Evolutionary conservation across 192 early-diverging fungal species (phyloP).

Genomic region (Backusella tuberculispora): DNA sequence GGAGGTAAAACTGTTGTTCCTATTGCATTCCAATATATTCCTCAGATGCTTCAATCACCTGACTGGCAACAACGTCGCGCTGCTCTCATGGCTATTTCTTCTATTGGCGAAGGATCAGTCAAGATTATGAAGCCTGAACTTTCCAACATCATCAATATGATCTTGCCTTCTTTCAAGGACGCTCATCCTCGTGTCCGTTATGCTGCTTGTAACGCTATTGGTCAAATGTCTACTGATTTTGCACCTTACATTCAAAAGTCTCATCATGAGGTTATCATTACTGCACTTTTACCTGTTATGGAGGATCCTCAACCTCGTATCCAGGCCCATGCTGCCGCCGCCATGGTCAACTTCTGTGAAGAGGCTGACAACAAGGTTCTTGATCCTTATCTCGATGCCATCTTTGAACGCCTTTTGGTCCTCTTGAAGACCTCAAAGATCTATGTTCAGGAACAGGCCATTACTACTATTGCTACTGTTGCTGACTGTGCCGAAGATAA

Average conservation of each 20-base stretch:
- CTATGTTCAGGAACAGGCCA: conserved; percentile 98
- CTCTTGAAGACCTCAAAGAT: conserved; percentile 84
- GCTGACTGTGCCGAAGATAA: conserved; percentile 93
- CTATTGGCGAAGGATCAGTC: conserved; percentile 96
- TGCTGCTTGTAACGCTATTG: conserved; percentile 94
- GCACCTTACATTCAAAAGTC: conserved; percentile 76
- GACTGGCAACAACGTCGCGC: conserved; percentile 94
- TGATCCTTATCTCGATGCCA: conserved; percentile 87
- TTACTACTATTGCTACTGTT: conserved; percentile 96
- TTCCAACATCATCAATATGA: conserved; percentile 78
- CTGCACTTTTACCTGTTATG: conserved; percentile 86
- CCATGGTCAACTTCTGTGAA: conserved; percentile 98
- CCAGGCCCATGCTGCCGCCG: conserved; percentile 94
- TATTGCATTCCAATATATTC: conserved; percentile 86
- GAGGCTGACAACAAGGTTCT: conserved; percentile 81
- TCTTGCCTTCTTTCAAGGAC: conserved; percentile 83
- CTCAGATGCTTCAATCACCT: conserved; percentile 79
- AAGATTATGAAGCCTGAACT: conserved; percentile 94
- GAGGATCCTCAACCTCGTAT: conserved; percentile 85
- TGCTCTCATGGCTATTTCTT: conserved; percentile 91
- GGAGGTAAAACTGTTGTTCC: conserved; percentile 92
- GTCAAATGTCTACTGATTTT: conserved; percentile 99
- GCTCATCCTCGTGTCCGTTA: conserved; percentile 94
- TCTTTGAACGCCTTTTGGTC: conserved; percentile 84
- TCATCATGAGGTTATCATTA: conserved; percentile 72